Evolutionary conservation across 805 yeast species (phyloP), one percentile per base, ranked within the genome.

Genomic region (Candida krabiensis): DNA sequence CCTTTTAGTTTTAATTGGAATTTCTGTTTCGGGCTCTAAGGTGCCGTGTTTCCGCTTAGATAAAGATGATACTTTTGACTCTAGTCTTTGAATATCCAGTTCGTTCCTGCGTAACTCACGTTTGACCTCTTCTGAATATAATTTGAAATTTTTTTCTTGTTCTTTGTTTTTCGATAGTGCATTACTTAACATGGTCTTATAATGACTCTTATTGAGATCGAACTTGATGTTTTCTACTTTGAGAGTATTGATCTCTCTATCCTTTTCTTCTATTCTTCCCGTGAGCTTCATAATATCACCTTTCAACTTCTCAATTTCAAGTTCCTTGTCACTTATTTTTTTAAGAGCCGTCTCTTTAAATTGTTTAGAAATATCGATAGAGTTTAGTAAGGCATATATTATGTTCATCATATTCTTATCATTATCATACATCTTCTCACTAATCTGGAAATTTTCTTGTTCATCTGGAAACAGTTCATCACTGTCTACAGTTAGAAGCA

Each of bases 391-490:
- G 4, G 53, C 35, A 33, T 53, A 56, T 4, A 60, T 45, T 7
- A 55, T 47, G 33, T 58, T 54, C 25, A 61, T 50, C 17, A 56
- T 41, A 19, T 56, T 53, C 26, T 55, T 56, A 38, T 65, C 70
- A 36, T 64, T 64, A 33, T 59, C 57, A 39, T 51, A 50, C 22
- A 44, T 39, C 15, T 42, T 41, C n/a, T 43, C 52, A 14, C 27
- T 47, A n/a, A 48, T 35, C 18, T 46, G 47, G 15, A 44, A 38
- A 13, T 37, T 33, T 14, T 38, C 42, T 4, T 22, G 30, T 14
- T 35, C 22, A 5, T 44, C 52, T 3, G 28, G 19, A 8, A 48
- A 26, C 14, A 46, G 30, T 11, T 40, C 29, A 1, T 38, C 37
- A 15, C 40, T 29, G 35, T 58, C 56, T 3, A 48, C 30, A 24